These are phyloP conservation scores for Dioszegia crocea DNA, from an alignment of 768 basidiomycete species.

Conservation along the genomic window DNA sequence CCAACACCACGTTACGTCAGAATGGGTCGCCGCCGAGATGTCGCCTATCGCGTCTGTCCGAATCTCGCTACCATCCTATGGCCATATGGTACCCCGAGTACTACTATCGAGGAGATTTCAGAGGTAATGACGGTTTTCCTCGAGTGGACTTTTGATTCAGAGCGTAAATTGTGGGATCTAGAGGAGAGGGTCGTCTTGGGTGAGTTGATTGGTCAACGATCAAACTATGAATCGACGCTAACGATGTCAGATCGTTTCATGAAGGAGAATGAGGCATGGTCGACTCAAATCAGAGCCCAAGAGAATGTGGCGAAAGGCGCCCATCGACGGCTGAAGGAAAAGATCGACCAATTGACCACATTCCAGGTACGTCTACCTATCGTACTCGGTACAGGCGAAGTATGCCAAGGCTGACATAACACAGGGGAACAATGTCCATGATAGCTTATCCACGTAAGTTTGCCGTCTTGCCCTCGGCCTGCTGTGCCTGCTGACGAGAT, in stretches of 20 bases:
- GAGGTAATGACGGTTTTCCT: constrained; percentile 34
- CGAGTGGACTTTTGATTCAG: constrained; percentile 15
- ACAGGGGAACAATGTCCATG: constrained; percentile 24
- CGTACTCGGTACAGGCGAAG: not conserved
- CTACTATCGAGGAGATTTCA: constrained; percentile 17
- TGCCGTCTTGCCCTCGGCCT: not conserved
- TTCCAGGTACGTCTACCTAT: constrained; percentile 21
- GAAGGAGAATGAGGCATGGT: constrained; percentile 20
- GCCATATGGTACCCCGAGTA: constrained; percentile 11
- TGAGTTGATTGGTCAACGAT: constrained; percentile 3
- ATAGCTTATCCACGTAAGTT: constrained; percentile 27
- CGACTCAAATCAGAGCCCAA: constrained; percentile 32
- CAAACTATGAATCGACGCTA: not conserved
- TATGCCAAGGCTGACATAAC: not conserved
- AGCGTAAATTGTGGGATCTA: constrained; percentile 27
- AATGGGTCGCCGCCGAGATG: no score
- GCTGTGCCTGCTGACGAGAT: not conserved
- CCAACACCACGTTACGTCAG: no score
- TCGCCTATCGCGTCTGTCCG: constrained; percentile 21
- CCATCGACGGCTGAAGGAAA: constrained; percentile 25
- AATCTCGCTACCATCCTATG: constrained; percentile 25
- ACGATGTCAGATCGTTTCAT: constrained; percentile 34
- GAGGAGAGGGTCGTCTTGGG: constrained; percentile 36
- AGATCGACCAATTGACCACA: constrained; percentile 24
- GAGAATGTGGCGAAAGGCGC: constrained; percentile 27